Percentiles rank a stretch among this genome's conserved stretches.
Evolutionary conservation across 129 eudicot genomes (phyloP).

Genomic region (Dittrichia graveolens): DNA sequence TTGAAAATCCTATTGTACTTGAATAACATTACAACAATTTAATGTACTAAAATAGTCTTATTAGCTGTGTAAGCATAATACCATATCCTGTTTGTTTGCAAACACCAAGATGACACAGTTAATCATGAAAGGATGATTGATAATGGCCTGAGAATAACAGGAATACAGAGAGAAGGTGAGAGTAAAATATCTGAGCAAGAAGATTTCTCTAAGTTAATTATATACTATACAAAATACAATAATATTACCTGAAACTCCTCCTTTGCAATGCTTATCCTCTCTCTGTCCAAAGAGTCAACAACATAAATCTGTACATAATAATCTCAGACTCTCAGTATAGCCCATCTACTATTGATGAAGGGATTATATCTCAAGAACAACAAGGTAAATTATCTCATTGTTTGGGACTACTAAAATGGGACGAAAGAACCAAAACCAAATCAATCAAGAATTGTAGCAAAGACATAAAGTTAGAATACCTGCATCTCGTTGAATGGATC

Average conservation of each 20-base stretch:
- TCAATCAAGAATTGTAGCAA: too few species aligned
- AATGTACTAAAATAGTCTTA: constrained; percentile 17
- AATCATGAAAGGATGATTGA: constrained; percentile 94
- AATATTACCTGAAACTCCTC: constrained; percentile 85
- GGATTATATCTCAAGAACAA: constrained; percentile 1
- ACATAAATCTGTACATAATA: constrained; percentile 79
- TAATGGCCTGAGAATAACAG: constrained; percentile 66
- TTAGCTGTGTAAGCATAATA: constrained; percentile 48
- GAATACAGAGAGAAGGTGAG: constrained; percentile 22
- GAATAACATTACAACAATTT: not conserved
- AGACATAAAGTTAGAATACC: constrained; percentile 33
- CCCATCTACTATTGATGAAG: constrained; percentile 12
- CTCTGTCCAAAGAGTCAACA: constrained; percentile 99
- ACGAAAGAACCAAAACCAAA: too few species aligned
- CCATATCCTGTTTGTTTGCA: constrained; percentile 99
- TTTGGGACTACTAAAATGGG: too few species aligned
- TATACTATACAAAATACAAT: constrained; percentile 1
- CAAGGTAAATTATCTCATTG: not conserved
- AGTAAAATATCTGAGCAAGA: not conserved
- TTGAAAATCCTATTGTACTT: not conserved
- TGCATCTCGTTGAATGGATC: constrained; percentile 97
- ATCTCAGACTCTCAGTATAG: constrained; percentile 16
- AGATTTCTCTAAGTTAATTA: constrained; percentile 6
- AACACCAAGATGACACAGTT: constrained; percentile 96
- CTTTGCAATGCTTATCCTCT: constrained; percentile 90